Percentiles rank a stretch among this genome's conserved stretches.
Evolutionary conservation across 2,329 filamentous ascomycete genomes (phyloP).

Genomic region (Colletotrichum brevisporum): DNA sequence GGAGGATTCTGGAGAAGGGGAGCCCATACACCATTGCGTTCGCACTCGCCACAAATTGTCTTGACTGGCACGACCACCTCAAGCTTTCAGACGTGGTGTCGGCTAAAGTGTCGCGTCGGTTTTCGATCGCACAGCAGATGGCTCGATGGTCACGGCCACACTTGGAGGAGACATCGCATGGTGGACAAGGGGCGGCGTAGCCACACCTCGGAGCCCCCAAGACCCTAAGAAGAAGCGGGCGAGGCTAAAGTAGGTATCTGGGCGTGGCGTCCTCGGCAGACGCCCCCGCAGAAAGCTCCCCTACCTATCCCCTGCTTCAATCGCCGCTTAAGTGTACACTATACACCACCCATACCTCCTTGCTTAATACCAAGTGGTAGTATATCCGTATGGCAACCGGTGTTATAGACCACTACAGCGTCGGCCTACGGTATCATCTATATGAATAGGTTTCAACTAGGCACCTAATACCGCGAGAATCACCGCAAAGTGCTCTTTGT

Average conservation of each 20-base stretch:
- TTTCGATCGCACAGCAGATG: slow-evolving; percentile 30
- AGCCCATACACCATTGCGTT: background rate
- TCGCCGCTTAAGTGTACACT: background rate
- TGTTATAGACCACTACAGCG: too few species aligned
- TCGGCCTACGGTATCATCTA: too few species aligned
- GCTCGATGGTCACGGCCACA: slow-evolving; percentile 37
- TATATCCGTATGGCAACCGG: too few species aligned
- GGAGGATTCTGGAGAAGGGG: slow-evolving; percentile 1
- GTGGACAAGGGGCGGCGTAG: slow-evolving; percentile 21
- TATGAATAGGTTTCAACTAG: too few species aligned
- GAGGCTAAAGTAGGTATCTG: slow-evolving; percentile 6
- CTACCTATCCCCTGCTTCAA: slow-evolving; percentile 2
- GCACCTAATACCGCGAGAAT: too few species aligned
- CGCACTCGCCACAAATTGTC: slow-evolving; percentile 28
- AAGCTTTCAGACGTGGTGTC: background rate
- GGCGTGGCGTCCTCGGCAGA: slow-evolving; percentile 15
- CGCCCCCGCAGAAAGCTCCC: slow-evolving; percentile 23
- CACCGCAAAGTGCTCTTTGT: too few species aligned
- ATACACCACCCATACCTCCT: too few species aligned
- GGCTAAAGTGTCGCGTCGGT: background rate
- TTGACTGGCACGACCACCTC: background rate
- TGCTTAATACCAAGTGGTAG: too few species aligned
- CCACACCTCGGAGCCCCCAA: slow-evolving; percentile 23
- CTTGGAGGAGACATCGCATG: slow-evolving; percentile 15
- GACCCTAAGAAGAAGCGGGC: slow-evolving; percentile 8